These are phyloP conservation scores for Cynara cardunculus DNA, from an alignment of 129 eudicot genomes.

Conservation along the genomic window DNA sequence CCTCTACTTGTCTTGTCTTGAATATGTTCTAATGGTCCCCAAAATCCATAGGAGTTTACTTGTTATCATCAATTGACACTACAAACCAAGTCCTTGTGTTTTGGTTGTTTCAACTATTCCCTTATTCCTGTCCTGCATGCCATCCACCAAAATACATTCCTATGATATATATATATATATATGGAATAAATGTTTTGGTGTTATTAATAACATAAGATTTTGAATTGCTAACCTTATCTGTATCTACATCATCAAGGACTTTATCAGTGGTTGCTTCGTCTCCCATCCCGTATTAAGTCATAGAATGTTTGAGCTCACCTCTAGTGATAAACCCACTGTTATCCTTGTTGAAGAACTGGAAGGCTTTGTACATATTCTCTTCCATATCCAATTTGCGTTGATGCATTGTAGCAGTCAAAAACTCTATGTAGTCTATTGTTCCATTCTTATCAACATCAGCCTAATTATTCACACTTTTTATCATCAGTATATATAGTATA, in stretches of 20 bases:
- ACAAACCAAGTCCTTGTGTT: slow-evolving; percentile 22
- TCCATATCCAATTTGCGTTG: slow-evolving; percentile 75
- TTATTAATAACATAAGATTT: not conserved
- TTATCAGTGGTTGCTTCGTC: slow-evolving; percentile 81
- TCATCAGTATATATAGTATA: not conserved
- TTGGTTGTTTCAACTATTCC: slow-evolving; percentile 53
- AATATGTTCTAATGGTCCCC: too few species aligned
- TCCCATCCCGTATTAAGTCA: slow-evolving; percentile 78
- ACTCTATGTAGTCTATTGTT: slow-evolving; percentile 71
- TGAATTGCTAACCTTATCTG: slow-evolving; percentile 45
- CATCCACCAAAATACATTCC: not conserved
- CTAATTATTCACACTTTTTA: slow-evolving; percentile 25
- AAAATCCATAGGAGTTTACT: slow-evolving; percentile 5
- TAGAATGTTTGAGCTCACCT: slow-evolving; percentile 75
- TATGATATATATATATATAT: not conserved
- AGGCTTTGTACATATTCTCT: slow-evolving; percentile 63
- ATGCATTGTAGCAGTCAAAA: slow-evolving; percentile 85
- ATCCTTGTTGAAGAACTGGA: slow-evolving; percentile 72
- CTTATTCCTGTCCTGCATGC: slow-evolving; percentile 91
- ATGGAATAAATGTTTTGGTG: not conserved
- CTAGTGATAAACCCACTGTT: slow-evolving; percentile 72
- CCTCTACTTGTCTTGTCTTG: too few species aligned
- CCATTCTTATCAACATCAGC: slow-evolving; percentile 81
- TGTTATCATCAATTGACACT: slow-evolving; percentile 2
- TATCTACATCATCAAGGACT: slow-evolving; percentile 74